Percentiles rank a stretch among this genome's conserved stretches.
Conservation (phyloP, 1,284 basidiomycete species). For the Melampsora larici-populina region DNA sequence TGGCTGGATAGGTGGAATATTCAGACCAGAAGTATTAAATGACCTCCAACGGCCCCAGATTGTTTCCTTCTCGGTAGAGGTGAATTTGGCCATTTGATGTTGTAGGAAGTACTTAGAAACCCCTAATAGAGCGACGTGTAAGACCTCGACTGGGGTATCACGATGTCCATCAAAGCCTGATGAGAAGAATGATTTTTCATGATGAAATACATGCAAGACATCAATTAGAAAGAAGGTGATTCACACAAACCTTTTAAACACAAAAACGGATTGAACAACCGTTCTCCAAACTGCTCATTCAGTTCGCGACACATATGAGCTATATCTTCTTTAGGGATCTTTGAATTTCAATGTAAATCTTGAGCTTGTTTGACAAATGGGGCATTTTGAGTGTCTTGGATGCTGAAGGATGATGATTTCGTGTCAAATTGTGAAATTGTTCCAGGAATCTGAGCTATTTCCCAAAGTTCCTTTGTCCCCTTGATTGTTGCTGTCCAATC, state of each 20-base stretch:
- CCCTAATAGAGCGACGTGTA: too few species aligned
- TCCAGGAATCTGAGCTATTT: neutral
- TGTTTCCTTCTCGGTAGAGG: conserved; percentile 43
- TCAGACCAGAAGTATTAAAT: conserved; percentile 50
- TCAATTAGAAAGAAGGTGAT: too few species aligned
- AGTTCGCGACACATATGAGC: neutral
- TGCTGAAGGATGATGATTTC: neutral
- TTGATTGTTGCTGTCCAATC: too few species aligned
- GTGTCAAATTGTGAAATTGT: neutral
- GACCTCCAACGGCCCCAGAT: conserved; percentile 49
- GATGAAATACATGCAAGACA: too few species aligned
- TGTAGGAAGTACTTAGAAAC: conserved; percentile 57
- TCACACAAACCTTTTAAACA: neutral
- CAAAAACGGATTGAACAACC: conserved; percentile 4
- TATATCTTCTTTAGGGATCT: neutral
- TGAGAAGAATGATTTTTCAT: neutral
- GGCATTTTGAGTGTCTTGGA: neutral
- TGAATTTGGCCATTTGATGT: conserved; percentile 50
- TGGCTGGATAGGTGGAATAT: conserved; percentile 47
- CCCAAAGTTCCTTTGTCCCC: neutral
- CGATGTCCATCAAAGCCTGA: conserved; percentile 52
- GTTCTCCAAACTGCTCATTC: too few species aligned
- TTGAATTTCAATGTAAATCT: neutral
- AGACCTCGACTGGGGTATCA: conserved; percentile 54
- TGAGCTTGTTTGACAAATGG: neutral